phyloP scores from a whole-genome alignment of 768 basidiomycete genomes.

The Lactarius quietus region DNA sequence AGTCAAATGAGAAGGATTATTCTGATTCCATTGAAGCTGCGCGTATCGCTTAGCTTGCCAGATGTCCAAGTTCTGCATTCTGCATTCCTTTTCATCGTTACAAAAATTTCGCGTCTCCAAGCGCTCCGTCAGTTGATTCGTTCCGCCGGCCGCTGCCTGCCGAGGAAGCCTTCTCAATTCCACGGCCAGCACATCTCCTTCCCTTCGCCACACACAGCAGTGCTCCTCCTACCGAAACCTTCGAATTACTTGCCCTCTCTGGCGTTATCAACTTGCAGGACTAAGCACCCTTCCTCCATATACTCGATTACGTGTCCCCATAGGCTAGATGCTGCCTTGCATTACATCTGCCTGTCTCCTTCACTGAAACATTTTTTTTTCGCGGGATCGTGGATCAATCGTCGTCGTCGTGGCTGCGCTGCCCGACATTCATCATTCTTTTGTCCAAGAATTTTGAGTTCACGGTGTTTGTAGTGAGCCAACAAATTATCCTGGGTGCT shows the following conservation, averaged over 20 bases:
- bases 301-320: constrained; percentile 4
- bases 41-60: background rate
- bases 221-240: background rate
- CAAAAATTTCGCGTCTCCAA: background rate
- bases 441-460: background rate
- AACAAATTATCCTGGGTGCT: constrained; percentile 15
- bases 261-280: background rate
- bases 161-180: background rate
- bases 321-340: background rate
- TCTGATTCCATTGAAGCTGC: background rate
- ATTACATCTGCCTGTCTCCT: background rate
- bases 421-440: background rate
- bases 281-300: background rate
- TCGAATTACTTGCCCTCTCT: constrained; percentile 2
- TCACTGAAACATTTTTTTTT: background rate
- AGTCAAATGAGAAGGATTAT: constrained; percentile 16
- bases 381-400: background rate
- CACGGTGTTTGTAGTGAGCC: background rate
- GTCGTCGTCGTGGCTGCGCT: background rate
- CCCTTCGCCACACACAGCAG: background rate
- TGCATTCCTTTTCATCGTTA: background rate
- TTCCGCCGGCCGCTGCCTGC: constrained; percentile 4
- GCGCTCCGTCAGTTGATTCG: constrained; percentile 15
- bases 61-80: background rate
- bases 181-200: constrained; percentile 1